A percentile compares a stretch with the other conserved stretches of the same genome.
phyloP scores from a whole-genome alignment of 2,329 filamentous ascomycete species.

The Penicillium fuscoglaucum region DNA sequence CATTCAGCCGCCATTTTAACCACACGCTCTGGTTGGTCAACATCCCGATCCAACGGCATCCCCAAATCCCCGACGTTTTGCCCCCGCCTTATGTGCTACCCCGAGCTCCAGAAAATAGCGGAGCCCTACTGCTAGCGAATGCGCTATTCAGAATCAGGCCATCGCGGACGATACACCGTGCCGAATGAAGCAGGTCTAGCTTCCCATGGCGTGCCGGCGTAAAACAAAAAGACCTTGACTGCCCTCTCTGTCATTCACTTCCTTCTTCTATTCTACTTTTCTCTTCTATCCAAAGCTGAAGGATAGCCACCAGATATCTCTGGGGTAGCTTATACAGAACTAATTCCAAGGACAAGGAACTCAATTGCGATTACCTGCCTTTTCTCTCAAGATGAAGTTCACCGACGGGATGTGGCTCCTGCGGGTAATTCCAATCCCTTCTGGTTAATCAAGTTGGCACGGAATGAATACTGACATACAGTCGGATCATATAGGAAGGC shows the following conservation, averaged over 20 bases:
- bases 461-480: background rate
- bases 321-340: background rate
- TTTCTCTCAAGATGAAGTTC: conserved; percentile 40
- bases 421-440: conserved; percentile 22
- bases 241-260: background rate
- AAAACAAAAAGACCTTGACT: background rate
- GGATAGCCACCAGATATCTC: background rate
- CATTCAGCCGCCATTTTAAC: conserved; percentile 15
- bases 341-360: background rate
- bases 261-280: background rate
- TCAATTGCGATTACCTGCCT: background rate
- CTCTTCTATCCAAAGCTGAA: background rate
- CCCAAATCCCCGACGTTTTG: background rate
- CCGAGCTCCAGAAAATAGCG: conserved; percentile 6
- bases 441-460: background rate
- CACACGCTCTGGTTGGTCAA: conserved; percentile 13
- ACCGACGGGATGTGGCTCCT: conserved; percentile 45
- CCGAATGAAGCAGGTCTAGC: conserved; percentile 13
- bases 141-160: conserved; percentile 8
- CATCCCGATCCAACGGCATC: background rate
- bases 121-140: background rate
- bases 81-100: conserved; percentile 7
- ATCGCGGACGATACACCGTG: conserved; percentile 17
- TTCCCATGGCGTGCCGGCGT: background rate
- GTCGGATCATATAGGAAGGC: conserved; percentile 30